These are phyloP conservation scores for Aspergillus fischeri DNA, from an alignment of 2,329 filamentous ascomycete species.

Conservation along the genomic window DNA sequence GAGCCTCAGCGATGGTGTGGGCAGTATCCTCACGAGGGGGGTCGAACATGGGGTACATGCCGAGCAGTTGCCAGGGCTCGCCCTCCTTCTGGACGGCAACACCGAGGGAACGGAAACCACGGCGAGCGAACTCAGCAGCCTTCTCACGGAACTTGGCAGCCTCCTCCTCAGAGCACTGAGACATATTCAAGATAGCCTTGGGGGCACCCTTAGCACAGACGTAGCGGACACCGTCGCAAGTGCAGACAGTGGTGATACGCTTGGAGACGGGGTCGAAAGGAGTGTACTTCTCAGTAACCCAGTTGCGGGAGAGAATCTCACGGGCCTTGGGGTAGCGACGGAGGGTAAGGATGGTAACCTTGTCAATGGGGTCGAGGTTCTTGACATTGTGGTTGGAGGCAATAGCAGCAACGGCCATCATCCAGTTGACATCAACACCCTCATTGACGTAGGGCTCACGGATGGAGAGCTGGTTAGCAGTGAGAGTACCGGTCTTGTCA, in stretches of 20 bases:
- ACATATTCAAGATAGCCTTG: slow-evolving; percentile 68
- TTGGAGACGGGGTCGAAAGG: slow-evolving; percentile 71
- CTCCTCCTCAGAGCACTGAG: slow-evolving; percentile 63
- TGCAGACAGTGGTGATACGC: slow-evolving; percentile 68
- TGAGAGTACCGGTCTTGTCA: slow-evolving; percentile 74
- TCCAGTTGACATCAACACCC: slow-evolving; percentile 76
- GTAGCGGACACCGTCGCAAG: slow-evolving; percentile 66
- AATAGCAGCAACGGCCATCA: slow-evolving; percentile 75
- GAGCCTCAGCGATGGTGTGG: slow-evolving; percentile 71
- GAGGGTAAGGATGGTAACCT: slow-evolving; percentile 71
- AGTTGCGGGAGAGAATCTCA: slow-evolving; percentile 70
- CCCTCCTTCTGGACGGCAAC: slow-evolving; percentile 75
- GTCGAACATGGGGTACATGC: slow-evolving; percentile 77
- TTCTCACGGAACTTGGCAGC: slow-evolving; percentile 66
- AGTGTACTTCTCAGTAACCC: slow-evolving; percentile 73
- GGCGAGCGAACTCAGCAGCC: slow-evolving; percentile 69
- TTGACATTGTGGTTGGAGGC: slow-evolving; percentile 76
- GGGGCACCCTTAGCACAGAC: slow-evolving; percentile 74
- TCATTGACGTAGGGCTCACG: slow-evolving; percentile 73
- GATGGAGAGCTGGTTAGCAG: slow-evolving; percentile 61
- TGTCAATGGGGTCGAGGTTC: slow-evolving; percentile 74
- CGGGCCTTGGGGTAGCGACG: slow-evolving; percentile 73
- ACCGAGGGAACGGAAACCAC: slow-evolving; percentile 76
- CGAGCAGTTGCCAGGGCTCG: slow-evolving; percentile 68
- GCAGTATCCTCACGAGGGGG: slow-evolving; percentile 74